These are phyloP conservation scores for Globisporangium carolinianum DNA, from an alignment of 352 stramenopile genomes.

Conservation along the genomic window DNA sequence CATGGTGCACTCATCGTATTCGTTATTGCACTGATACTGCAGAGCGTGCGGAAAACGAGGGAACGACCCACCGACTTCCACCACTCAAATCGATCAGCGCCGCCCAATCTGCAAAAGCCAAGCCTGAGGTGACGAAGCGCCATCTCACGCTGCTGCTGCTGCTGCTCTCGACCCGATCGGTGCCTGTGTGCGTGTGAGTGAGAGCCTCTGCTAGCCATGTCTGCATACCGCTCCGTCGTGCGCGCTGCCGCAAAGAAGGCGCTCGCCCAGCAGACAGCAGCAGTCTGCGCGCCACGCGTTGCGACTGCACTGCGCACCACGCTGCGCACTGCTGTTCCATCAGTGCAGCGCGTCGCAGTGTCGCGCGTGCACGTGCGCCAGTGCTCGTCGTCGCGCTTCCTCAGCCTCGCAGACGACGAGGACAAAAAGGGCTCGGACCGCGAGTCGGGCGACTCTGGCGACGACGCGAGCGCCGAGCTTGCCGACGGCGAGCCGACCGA, in stretches of 20 bases:
- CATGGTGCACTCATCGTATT: too few species aligned
- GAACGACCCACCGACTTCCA: conserved; percentile 2
- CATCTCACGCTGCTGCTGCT: too few species aligned
- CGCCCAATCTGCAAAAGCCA: background rate
- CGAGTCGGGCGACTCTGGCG: conserved; percentile 10
- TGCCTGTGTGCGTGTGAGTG: background rate
- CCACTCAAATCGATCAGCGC: conserved; percentile 3
- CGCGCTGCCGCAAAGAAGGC: conserved; percentile 12
- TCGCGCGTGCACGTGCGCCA: conserved; percentile 13
- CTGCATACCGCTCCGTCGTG: conserved; percentile 20
- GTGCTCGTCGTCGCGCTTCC: conserved; percentile 65
- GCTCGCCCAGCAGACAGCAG: background rate
- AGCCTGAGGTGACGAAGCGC: background rate
- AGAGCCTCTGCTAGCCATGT: conserved; percentile 7
- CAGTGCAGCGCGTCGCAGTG: background rate
- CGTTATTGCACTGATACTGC: background rate
- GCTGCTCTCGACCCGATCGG: background rate
- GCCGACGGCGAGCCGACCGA: conserved; percentile 27
- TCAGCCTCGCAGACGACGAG: conserved; percentile 63
- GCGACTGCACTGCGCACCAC: conserved; percentile 3
- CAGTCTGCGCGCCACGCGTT: background rate
- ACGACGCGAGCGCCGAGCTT: conserved; percentile 17
- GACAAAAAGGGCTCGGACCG: conserved; percentile 16
- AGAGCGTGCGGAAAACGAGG: background rate
- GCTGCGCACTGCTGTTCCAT: background rate